Evolutionary conservation across 106 monocot genomes (phyloP).

Genomic region (Alisma plantagoaquatica): DNA sequence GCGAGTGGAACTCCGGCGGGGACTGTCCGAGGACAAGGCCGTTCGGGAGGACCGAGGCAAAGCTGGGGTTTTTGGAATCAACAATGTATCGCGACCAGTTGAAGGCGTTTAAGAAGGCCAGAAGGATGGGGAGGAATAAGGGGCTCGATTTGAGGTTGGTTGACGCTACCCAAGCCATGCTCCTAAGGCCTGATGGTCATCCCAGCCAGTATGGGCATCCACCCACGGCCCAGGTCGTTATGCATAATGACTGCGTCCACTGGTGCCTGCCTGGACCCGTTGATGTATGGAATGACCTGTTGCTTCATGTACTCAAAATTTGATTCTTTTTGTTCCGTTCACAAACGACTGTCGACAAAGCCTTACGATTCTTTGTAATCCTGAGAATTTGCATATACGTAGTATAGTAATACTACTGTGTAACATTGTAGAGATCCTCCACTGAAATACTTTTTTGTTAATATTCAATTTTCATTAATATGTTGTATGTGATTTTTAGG

Average conservation of each 20-base stretch:
- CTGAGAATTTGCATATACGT: too few species aligned
- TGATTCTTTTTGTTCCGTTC: too few species aligned
- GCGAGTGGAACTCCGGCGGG: constrained; percentile 45
- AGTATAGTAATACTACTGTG: too few species aligned
- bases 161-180: constrained; percentile 31
- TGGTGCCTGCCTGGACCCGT: constrained; percentile 72
- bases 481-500: too few species aligned
- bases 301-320: too few species aligned
- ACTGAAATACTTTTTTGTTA: too few species aligned
- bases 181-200: constrained; percentile 51
- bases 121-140: constrained; percentile 17
- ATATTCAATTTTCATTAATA: too few species aligned
- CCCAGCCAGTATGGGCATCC: constrained; percentile 48
- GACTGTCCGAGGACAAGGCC: constrained; percentile 31
- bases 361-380: too few species aligned
- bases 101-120: constrained; percentile 30
- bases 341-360: too few species aligned
- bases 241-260: constrained; percentile 61
- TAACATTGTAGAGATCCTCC: too few species aligned
- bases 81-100: constrained; percentile 27
- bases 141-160: constrained; percentile 32
- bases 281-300: constrained; percentile 55
- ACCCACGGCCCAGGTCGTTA: constrained; percentile 19
- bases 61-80: constrained; percentile 11
- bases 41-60: constrained; percentile 16